Base-by-base conservation (phyloP, 2,329 filamentous ascomycete genomes). In the Cercospora janseana region DNA sequence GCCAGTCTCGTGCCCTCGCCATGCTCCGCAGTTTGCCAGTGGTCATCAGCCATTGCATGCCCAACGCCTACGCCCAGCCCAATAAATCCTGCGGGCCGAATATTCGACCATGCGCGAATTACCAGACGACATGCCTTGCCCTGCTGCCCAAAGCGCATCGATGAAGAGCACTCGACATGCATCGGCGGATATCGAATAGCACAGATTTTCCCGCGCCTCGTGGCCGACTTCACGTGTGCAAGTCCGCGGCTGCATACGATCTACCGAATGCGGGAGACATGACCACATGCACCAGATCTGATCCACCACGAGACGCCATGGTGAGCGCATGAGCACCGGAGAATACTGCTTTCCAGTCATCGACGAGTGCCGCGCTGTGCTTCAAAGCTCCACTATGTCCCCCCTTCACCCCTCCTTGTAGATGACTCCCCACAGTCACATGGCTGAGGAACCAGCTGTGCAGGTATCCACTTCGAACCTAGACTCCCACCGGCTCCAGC, bases 1-100 rank as follows among this genome's bases (percentile, higher is more conserved):
- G 15, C 24, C 29, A 29, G 4, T 21, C 43, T 18, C 29, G 21
- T 28, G 12, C 40, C 24, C 24, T 8, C 42, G 18, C 43, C 13
- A 13, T 46, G 27, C 43, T 51, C 42, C 44, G 28, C 24, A 46
- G 49, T 46, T 28, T 15, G 27, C 42, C 18, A 34, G 43, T 37
- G 37, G 42, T 35, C 32, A 43, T 16, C 37, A 23, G 31, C 23
- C 23, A 13, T 24, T 23, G 23, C 16, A 16, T 27, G 26, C 18
- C 26, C 18, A 23, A 35, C 21, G 21, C 26, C 23, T 24, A 24
- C 4, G 15, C 27, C 16, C 40, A 27, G 24, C n/a, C 40, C 29
- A 34, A 23, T 26, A 29, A 32, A 16, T 15, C 3, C 28, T 16
- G 38, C 24, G 21, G 23, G 24, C 15, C 38, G 46, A 43, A 44